These are phyloP conservation scores for Periconia digitata DNA, from an alignment of 2,329 filamentous ascomycete genomes.

Conservation along the genomic window DNA sequence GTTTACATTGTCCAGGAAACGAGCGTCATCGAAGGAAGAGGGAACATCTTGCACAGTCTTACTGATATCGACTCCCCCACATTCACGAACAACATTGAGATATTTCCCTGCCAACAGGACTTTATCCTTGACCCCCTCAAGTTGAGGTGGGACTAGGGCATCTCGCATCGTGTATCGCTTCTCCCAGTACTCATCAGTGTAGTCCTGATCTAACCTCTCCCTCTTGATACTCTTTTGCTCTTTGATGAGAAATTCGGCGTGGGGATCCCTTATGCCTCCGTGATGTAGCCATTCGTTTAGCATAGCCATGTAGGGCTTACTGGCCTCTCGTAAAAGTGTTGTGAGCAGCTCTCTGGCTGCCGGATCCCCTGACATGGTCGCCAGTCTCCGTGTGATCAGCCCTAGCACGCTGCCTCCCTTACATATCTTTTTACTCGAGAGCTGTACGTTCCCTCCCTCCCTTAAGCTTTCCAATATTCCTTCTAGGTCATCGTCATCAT, in stretches of 20 bases:
- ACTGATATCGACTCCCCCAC: slow-evolving; percentile 91
- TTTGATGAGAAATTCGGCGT: slow-evolving; percentile 90
- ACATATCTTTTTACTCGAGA: slow-evolving; percentile 86
- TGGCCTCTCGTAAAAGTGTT: slow-evolving; percentile 80
- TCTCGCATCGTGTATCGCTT: slow-evolving; percentile 94
- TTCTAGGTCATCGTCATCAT: slow-evolving; percentile 82
- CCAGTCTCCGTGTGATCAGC: slow-evolving; percentile 78
- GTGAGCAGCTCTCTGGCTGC: slow-evolving; percentile 81
- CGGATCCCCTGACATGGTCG: slow-evolving; percentile 91
- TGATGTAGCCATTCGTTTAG: slow-evolving; percentile 98
- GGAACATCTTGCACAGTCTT: slow-evolving; percentile 88
- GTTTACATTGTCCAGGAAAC: slow-evolving; percentile 95
- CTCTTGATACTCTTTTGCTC: slow-evolving; percentile 94
- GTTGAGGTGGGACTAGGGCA: slow-evolving; percentile 85
- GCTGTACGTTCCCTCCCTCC: slow-evolving; percentile 81
- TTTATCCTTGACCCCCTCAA: slow-evolving; percentile 89
- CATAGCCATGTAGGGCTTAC: slow-evolving; percentile 95
- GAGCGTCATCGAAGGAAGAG: slow-evolving; percentile 83
- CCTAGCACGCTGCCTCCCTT: slow-evolving; percentile 96
- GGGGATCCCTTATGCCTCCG: slow-evolving; percentile 90
- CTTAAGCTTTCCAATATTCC: slow-evolving; percentile 88
- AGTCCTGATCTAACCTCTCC: slow-evolving; percentile 90
- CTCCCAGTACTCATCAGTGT: slow-evolving; percentile 99
- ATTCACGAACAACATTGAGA: slow-evolving; percentile 95
- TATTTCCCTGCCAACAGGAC: slow-evolving; percentile 96